Evolutionary conservation across 305 asterid genomes (phyloP).

Genomic region (Fraxinus albicans): DNA sequence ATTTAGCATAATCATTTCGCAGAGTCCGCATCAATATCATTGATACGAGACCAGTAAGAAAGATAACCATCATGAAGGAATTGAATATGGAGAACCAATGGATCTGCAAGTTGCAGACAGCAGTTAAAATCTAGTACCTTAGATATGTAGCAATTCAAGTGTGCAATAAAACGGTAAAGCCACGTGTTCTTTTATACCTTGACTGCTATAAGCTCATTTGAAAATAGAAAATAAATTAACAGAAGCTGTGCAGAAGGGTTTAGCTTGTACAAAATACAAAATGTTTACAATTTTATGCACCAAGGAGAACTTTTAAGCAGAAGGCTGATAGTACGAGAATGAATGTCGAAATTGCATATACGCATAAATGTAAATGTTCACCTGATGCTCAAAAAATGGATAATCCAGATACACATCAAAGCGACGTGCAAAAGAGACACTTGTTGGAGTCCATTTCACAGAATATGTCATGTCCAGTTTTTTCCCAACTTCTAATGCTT

Average conservation of each 20-base stretch:
- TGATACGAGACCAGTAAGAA: not conserved
- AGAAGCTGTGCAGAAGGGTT: not conserved
- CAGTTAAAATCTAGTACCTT: constrained; percentile 11
- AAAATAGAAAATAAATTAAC: constrained; percentile 5
- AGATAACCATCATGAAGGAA: not conserved
- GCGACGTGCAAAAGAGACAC: constrained; percentile 57
- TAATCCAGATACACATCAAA: constrained; percentile 69
- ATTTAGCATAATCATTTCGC: not conserved
- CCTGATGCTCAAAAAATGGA: constrained; percentile 78
- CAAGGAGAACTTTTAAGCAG: not conserved
- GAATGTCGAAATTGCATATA: not conserved
- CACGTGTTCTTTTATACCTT: not conserved
- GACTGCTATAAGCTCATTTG: not conserved
- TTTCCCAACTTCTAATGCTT: constrained; percentile 54
- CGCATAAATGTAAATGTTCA: constrained; percentile 15
- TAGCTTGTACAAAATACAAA: not conserved
- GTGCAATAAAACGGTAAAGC: not conserved
- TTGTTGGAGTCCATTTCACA: constrained; percentile 52
- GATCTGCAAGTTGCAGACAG: constrained; percentile 37
- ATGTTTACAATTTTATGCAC: not conserved
- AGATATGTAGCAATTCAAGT: not conserved
- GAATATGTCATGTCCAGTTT: constrained; percentile 59
- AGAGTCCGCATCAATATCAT: not conserved
- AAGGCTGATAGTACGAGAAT: not conserved
- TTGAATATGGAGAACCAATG: constrained; percentile 32